Percentiles rank a stretch among this genome's conserved stretches.
These are phyloP conservation scores for Psilocybe cyanescens DNA, from an alignment of 768 basidiomycete species.

Conservation along the genomic window DNA sequence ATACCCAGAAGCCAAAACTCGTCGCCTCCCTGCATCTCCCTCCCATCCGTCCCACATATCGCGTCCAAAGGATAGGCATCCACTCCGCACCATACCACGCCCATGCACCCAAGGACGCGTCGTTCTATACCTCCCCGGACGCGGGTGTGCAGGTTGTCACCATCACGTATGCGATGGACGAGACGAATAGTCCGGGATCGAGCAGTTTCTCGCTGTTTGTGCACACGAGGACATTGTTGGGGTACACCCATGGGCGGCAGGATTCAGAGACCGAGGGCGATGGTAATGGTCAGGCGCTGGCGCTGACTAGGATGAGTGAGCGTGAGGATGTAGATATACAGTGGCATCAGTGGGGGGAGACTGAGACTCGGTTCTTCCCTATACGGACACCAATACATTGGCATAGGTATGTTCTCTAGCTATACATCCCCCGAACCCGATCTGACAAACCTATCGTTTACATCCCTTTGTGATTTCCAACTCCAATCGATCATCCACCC, in stretches of 20 bases:
- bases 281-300: too few relatives aligned
- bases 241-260: neutral
- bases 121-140: neutral
- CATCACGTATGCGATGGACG: neutral
- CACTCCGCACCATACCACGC: conserved; percentile 11
- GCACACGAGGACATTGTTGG: conserved; percentile 13
- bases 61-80: neutral
- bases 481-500: neutral
- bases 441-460: neutral
- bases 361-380: conserved; percentile 16
- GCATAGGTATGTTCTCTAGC: conserved; percentile 11
- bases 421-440: neutral
- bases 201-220: conserved; percentile 14
- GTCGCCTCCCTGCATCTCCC: conserved; percentile 10
- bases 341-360: conserved; percentile 21
- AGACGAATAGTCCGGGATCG: neutral
- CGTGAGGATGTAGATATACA: neutral
- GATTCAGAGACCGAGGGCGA: neutral
- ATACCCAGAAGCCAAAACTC: neutral
- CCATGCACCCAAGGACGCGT: neutral
- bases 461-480: neutral
- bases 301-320: too few relatives aligned
- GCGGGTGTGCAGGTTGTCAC: conserved; percentile 6
- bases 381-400: conserved; percentile 1
- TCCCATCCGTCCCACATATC: neutral